These are phyloP conservation scores for Myriosclerotinia curreyana DNA, from an alignment of 2,329 filamentous ascomycete species.

Conservation along the genomic window DNA sequence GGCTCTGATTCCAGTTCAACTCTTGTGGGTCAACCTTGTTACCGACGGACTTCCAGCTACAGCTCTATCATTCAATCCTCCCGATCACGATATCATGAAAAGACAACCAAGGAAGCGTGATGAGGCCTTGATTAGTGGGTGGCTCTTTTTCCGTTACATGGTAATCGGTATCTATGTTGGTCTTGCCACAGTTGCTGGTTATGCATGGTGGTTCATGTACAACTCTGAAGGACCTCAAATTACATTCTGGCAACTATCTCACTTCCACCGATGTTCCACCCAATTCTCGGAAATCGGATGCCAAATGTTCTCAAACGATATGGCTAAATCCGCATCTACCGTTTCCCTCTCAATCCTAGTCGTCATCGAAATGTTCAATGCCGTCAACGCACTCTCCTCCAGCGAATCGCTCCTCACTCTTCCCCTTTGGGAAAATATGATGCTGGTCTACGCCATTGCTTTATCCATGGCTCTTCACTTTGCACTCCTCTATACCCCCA, in stretches of 20 bases:
- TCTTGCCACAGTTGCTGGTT: constrained; percentile 89
- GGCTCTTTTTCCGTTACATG: constrained; percentile 97
- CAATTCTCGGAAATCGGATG: constrained; percentile 89
- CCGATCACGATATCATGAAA: constrained; percentile 98
- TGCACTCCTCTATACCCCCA: constrained; percentile 84
- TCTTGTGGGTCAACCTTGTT: constrained; percentile 98
- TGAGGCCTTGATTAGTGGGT: constrained; percentile 87
- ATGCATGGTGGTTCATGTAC: constrained; percentile 99
- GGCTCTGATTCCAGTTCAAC: constrained; percentile 91
- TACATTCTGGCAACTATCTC: constrained; percentile 79
- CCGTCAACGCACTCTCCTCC: constrained; percentile 94
- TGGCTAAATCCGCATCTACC: constrained; percentile 86
- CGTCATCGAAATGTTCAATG: constrained; percentile 99
- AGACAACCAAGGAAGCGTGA: constrained; percentile 87
- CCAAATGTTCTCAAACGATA: constrained; percentile 82
- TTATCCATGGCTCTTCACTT: constrained; percentile 96
- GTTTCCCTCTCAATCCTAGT: constrained; percentile 89
- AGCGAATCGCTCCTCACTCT: constrained; percentile 92
- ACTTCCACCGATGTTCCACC: constrained; percentile 89
- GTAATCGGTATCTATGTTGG: constrained; percentile 95
- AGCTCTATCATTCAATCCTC: constrained; percentile 93
- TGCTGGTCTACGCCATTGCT: constrained; percentile 90
- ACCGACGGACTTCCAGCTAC: constrained; percentile 96
- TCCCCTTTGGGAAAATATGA: constrained; percentile 98
- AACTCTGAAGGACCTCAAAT: constrained; percentile 88